phyloP scores from a whole-genome alignment of 306 rosid genomes.

The Acacia acuminata region DNA sequence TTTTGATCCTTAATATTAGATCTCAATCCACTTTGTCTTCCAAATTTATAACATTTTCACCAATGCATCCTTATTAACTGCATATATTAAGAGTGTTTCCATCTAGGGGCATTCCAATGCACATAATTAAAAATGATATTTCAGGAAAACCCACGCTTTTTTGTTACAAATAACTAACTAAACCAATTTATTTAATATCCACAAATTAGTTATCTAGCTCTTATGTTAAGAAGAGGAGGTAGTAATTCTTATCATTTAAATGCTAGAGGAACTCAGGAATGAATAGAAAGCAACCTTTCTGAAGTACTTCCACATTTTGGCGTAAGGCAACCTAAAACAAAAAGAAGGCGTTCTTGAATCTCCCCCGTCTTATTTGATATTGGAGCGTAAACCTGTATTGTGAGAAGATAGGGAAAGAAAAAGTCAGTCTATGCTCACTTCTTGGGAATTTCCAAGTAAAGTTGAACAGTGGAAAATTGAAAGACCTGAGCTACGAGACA shows the following conservation, averaged over 20 bases:
- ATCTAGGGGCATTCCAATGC: too few relatives aligned
- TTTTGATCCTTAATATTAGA: neutral
- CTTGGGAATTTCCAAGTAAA: neutral
- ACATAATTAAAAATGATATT: too few relatives aligned
- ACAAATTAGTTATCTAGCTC: neutral
- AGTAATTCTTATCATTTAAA: neutral
- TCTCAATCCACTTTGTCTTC: too few relatives aligned
- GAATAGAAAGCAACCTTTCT: constrained; percentile 38
- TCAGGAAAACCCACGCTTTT: neutral
- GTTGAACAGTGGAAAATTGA: constrained; percentile 4
- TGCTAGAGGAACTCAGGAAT: neutral
- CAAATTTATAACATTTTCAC: too few relatives aligned
- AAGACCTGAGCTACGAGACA: constrained; percentile 68
- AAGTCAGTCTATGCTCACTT: neutral
- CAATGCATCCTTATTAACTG: too few relatives aligned
- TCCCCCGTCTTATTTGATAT: constrained; percentile 29
- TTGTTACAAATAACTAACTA: neutral
- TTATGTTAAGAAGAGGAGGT: too few relatives aligned
- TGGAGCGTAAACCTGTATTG: constrained; percentile 69
- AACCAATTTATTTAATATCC: too few relatives aligned
- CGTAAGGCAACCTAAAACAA: constrained; percentile 65
- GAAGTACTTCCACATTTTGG: constrained; percentile 56
- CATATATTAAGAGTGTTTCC: too few relatives aligned
- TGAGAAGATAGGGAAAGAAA: neutral
- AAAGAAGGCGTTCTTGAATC: constrained; percentile 65